These are phyloP conservation scores for Zarea fungicola DNA, from an alignment of 2,329 filamentous ascomycete genomes.

Conservation along the genomic window DNA sequence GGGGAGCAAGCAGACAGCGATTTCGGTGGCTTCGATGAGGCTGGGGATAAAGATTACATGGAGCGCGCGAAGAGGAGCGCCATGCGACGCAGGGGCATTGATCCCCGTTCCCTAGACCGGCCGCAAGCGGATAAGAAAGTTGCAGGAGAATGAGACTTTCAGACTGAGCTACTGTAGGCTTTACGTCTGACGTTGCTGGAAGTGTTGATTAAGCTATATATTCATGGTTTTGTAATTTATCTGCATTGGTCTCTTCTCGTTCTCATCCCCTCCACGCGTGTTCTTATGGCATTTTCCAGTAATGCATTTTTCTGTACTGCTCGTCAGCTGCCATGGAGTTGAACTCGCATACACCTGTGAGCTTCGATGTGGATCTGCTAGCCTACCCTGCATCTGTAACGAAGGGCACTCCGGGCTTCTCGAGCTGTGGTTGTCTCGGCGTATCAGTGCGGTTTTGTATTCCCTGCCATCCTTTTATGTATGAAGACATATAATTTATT, in stretches of 20 bases:
- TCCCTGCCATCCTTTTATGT: too few relatives aligned
- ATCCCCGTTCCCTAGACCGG: constrained; percentile 46
- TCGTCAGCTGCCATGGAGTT: too few relatives aligned
- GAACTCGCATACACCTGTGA: too few relatives aligned
- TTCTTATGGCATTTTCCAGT: too few relatives aligned
- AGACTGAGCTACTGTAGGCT: background rate
- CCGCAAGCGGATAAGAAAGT: background rate
- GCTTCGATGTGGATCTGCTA: too few relatives aligned
- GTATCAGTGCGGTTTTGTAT: too few relatives aligned
- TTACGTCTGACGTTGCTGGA: background rate
- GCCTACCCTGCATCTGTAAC: too few relatives aligned
- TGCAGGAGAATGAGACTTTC: background rate
- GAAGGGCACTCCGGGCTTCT: too few relatives aligned
- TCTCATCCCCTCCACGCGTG: too few relatives aligned
- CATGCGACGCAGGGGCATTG: constrained; percentile 67
- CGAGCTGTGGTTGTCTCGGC: too few relatives aligned
- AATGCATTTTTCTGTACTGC: too few relatives aligned
- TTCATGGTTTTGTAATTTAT: background rate
- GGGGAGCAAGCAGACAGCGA: constrained; percentile 19
- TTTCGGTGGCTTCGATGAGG: constrained; percentile 71
- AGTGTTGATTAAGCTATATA: background rate
- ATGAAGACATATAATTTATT: too few relatives aligned
- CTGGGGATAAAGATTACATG: constrained; percentile 67
- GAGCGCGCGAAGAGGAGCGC: constrained; percentile 67
- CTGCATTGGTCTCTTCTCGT: background rate